A percentile compares a stretch with the other conserved stretches of the same genome.
These are phyloP conservation scores for Fraxinus quadrangulata DNA, from an alignment of 257 asterid genomes.

Conservation along the genomic window DNA sequence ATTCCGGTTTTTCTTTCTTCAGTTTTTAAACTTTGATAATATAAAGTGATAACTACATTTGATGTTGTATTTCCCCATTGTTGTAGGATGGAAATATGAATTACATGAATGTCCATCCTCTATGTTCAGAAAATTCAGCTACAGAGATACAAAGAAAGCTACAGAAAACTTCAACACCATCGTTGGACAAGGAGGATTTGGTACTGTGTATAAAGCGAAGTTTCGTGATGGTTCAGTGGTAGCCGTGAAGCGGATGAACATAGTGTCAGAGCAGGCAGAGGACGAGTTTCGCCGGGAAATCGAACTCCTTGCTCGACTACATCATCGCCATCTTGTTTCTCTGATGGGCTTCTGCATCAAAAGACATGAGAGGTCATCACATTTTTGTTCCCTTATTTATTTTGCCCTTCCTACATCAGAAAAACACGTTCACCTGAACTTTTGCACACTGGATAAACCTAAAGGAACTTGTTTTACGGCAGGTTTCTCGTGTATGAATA, in stretches of 20 bases:
- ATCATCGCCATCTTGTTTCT: constrained; percentile 94
- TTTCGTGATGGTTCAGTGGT: constrained; percentile 63
- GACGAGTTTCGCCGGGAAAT: constrained; percentile 87
- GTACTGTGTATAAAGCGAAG: constrained; percentile 85
- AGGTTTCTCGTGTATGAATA: constrained; percentile 88
- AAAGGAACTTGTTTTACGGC: constrained; percentile 24
- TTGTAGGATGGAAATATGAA: constrained; percentile 23
- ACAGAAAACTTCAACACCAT: constrained; percentile 70
- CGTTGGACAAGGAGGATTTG: constrained; percentile 94
- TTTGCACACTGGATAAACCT: not conserved
- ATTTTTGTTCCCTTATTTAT: not conserved
- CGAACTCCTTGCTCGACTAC: constrained; percentile 90
- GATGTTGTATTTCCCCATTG: constrained; percentile 14
- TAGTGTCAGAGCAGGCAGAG: constrained; percentile 84
- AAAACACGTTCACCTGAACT: not conserved
- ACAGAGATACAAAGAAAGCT: constrained; percentile 83
- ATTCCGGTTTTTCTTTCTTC: constrained; percentile 13
- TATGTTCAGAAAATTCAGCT: constrained; percentile 84
- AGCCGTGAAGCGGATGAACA: constrained; percentile 92
- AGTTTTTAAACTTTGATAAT: constrained; percentile 15
- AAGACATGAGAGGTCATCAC: constrained; percentile 66
- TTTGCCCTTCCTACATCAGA: not conserved
- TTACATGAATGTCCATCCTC: constrained; percentile 62
- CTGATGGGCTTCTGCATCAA: constrained; percentile 81
- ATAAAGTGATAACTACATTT: not conserved